Percentiles rank a stretch among this genome's conserved stretches.
These are phyloP conservation scores for Haplosporangium gracile DNA, from an alignment of 192 early-diverging fungal genomes.

Conservation along the genomic window DNA sequence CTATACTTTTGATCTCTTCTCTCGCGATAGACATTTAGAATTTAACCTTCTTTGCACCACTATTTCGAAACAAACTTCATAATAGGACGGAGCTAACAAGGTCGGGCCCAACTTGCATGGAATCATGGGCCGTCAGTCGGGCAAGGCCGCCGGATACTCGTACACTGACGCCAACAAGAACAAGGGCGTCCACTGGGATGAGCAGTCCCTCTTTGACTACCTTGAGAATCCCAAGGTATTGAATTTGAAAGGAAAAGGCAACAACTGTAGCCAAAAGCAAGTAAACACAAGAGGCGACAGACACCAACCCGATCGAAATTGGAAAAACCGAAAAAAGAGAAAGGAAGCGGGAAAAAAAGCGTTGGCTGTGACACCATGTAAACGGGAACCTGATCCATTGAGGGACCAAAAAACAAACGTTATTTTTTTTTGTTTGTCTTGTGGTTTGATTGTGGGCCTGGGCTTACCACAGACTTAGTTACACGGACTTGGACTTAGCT, in stretches of 20 bases:
- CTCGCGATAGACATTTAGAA: too few species aligned
- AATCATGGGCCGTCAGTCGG: slow-evolving; percentile 91
- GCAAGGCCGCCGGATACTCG: slow-evolving; percentile 85
- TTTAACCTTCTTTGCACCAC: not conserved
- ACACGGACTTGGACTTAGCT: too few species aligned
- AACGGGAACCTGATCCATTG: not conserved
- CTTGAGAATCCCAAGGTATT: slow-evolving; percentile 97
- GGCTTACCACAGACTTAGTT: not conserved
- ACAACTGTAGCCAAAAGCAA: not conserved
- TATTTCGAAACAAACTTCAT: too few species aligned
- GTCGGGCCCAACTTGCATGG: slow-evolving; percentile 97
- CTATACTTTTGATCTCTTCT: too few species aligned
- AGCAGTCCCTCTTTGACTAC: slow-evolving; percentile 95
- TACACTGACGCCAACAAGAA: slow-evolving; percentile 96
- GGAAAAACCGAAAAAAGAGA: not conserved
- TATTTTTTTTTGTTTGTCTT: not conserved
- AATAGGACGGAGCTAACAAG: slow-evolving; percentile 89
- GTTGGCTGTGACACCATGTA: not conserved
- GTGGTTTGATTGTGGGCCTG: not conserved
- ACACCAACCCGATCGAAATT: not conserved
- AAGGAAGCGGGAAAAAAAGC: not conserved
- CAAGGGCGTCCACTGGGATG: slow-evolving; percentile 87
- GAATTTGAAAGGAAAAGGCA: not conserved
- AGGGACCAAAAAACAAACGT: not conserved
- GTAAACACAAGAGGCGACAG: not conserved